Base-by-base conservation (phyloP, 2,329 filamentous ascomycete genomes). In the Colletotrichum tamarilloi region DNA sequence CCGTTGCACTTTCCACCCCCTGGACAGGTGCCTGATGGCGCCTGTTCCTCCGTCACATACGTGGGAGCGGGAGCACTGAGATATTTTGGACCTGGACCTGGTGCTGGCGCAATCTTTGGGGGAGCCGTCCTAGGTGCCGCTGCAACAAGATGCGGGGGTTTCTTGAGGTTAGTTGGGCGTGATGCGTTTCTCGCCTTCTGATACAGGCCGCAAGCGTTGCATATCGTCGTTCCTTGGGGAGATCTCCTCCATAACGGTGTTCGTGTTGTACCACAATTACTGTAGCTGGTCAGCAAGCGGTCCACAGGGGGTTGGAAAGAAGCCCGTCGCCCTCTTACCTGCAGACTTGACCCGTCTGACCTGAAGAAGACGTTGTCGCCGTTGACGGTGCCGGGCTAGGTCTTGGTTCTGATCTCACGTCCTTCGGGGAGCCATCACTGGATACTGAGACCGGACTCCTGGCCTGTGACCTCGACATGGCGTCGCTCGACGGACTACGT, bases 171-270 rank as follows among this genome's bases (percentile, higher is more conserved):
- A 7, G 95, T 97, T 16, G 97, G 97, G 63, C 97, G 91, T 77
- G 94, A 92, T 75, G 96, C 93, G 81, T 98, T 98, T 76, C 97
- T 91, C 11, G 96, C 95, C 82, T 98, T 98, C 75, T 94, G 87
- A 82, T 99, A 99, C 19, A 99, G 88, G 55, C 97, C 97, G 80
- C 97, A 99, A 6, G 97, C 97, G 84, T 99, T 99, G 85, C 97
- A 99, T 73, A 99, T 98, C 32, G 95, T 98, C 67, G 95, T 93
- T 35, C 97, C 97, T 78, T 95, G 92, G 0, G 96, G 96, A 19
- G 96, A 98, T 79, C 97, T 91, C 80, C 97, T 91, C 97, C 97
- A 99, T 49, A 99, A 85, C 28, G 97, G 97, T 59, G 97, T 99
- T 81, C 93, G 92, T 65, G 95, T 98, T 19, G 97, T 98, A 71